Percentiles rank a stretch among this genome's conserved stretches.
These are phyloP conservation scores for Murraya koenigii DNA, from an alignment of 345 rosid genomes.

Conservation along the genomic window DNA sequence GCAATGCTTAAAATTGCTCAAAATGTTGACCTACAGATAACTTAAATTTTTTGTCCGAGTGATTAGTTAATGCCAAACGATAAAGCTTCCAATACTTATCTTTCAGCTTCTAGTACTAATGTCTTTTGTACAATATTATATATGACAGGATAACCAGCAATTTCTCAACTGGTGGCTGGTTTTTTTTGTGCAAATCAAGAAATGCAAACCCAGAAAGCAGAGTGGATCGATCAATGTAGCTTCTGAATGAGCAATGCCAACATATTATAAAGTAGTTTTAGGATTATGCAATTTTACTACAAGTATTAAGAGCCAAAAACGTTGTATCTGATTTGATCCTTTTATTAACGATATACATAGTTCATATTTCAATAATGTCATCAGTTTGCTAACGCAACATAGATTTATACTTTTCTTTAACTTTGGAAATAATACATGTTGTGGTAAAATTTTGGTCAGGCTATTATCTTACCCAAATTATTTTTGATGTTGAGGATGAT, in stretches of 20 bases:
- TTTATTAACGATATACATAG: not conserved
- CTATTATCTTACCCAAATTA: too few species aligned
- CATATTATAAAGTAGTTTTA: too few species aligned
- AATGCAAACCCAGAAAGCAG: slow-evolving; percentile 7
- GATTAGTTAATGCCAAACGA: not conserved
- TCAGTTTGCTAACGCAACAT: not conserved
- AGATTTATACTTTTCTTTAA: too few species aligned
- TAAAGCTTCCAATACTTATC: too few species aligned
- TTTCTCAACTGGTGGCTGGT: slow-evolving; percentile 34
- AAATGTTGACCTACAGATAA: too few species aligned
- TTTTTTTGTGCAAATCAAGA: slow-evolving; percentile 23
- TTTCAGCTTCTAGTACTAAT: slow-evolving; percentile 3
- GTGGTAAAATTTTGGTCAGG: too few species aligned
- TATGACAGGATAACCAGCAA: slow-evolving; percentile 6
- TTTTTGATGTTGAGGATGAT: too few species aligned
- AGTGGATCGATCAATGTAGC: slow-evolving; percentile 11
- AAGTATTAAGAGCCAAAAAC: not conserved
- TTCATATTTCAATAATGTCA: not conserved
- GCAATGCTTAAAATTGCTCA: too few species aligned
- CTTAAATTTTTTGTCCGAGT: too few species aligned
- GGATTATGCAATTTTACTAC: not conserved
- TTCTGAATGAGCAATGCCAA: slow-evolving; percentile 10
- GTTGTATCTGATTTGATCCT: not conserved
- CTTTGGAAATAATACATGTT: too few species aligned
- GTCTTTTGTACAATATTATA: not conserved